phyloP scores from a whole-genome alignment of 208 protist species.

The Trypanosoma grayi region DNA sequence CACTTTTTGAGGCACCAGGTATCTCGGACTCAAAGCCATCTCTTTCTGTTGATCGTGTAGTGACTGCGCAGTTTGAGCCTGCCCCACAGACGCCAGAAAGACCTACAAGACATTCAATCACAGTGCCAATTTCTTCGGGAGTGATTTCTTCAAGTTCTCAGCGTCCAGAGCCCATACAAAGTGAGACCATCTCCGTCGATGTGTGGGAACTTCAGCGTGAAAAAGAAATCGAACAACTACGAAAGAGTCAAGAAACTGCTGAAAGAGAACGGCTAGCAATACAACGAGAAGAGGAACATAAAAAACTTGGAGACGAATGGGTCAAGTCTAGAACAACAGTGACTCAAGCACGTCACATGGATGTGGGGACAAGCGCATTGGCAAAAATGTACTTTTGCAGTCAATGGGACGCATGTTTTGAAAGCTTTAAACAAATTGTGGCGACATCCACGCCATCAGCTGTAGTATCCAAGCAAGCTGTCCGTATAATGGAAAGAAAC shows the following conservation, averaged over 20 bases:
- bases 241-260: slow-evolving; percentile 51
- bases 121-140: slow-evolving; percentile 17
- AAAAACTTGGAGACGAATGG: slow-evolving; percentile 69
- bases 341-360: neutral
- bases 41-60: slow-evolving; percentile 4
- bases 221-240: slow-evolving; percentile 65
- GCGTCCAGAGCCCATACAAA: neutral
- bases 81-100: neutral
- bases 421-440: slow-evolving; percentile 20
- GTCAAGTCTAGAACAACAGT: slow-evolving; percentile 26
- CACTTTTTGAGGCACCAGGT: slow-evolving; percentile 15
- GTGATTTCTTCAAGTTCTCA: neutral
- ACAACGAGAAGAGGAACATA: slow-evolving; percentile 55
- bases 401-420: slow-evolving; percentile 22
- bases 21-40: neutral
- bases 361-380: neutral
- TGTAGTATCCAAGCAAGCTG: slow-evolving; percentile 13
- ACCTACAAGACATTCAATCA: slow-evolving; percentile 24
- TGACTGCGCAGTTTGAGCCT: slow-evolving; percentile 8
- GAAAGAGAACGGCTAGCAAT: slow-evolving; percentile 43
- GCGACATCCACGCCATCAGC: neutral
- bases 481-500: slow-evolving; percentile 20
- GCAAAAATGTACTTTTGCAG: slow-evolving; percentile 26
- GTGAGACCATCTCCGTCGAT: slow-evolving; percentile 60
- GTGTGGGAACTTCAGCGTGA: slow-evolving; percentile 85